Evolutionary conservation across 1,284 basidiomycete species (phyloP).

Genomic region (Trametes versicolor): DNA sequence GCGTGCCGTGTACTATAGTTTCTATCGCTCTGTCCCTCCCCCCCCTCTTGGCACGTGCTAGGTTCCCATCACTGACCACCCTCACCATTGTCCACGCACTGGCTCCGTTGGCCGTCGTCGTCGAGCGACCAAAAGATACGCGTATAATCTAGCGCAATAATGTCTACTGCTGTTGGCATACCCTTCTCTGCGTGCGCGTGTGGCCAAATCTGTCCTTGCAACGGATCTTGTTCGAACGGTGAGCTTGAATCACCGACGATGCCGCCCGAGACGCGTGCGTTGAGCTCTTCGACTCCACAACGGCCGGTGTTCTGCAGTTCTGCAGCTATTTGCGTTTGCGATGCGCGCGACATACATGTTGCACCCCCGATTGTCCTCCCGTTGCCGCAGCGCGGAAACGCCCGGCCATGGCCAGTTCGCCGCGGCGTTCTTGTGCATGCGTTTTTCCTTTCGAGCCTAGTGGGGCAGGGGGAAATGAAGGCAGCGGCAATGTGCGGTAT

Average conservation of each 20-base stretch:
- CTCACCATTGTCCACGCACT: not conserved
- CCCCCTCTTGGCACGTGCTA: slow-evolving; percentile 10
- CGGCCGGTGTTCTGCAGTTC: not conserved
- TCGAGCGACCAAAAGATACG: slow-evolving; percentile 22
- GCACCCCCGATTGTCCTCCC: not conserved
- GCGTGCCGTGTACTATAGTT: slow-evolving; percentile 29
- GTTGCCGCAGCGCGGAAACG: not conserved
- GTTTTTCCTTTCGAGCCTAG: too few relatives aligned
- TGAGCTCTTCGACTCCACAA: not conserved
- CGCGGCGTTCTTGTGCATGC: too few relatives aligned
- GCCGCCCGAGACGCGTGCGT: too few relatives aligned
- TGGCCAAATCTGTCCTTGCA: too few relatives aligned
- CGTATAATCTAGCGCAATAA: slow-evolving; percentile 23
- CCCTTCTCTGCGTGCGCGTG: not conserved
- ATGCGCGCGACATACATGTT: not conserved
- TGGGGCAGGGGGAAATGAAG: not conserved
- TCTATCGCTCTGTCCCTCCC: not conserved
- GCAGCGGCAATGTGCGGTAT: not conserved
- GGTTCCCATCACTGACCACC: not conserved
- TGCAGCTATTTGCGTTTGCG: not conserved
- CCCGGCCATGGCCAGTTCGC: not conserved
- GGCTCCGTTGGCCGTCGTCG: slow-evolving; percentile 10
- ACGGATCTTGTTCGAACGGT: not conserved
- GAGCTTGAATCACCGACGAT: not conserved
- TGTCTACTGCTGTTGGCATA: slow-evolving; percentile 5